These are phyloP conservation scores for Russula vinacea DNA, from an alignment of 768 basidiomycete species.

Conservation along the genomic window DNA sequence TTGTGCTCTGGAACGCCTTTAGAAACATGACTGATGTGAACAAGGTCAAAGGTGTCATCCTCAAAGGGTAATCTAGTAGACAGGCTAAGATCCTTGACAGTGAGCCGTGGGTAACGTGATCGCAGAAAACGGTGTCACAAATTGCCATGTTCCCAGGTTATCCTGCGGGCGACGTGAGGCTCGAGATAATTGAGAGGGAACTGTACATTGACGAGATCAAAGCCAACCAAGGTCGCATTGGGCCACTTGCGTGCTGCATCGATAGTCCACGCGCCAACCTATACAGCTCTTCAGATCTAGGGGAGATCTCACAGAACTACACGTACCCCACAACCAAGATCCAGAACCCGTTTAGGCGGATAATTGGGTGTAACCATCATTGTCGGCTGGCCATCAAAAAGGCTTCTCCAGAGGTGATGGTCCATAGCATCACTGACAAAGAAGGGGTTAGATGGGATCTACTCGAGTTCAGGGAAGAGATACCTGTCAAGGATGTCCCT, in stretches of 20 bases:
- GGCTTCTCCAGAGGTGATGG: slow-evolving; percentile 25
- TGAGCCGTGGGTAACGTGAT: slow-evolving; percentile 6
- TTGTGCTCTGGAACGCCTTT: slow-evolving; percentile 59
- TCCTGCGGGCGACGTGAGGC: slow-evolving; percentile 49
- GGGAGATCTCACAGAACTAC: background rate
- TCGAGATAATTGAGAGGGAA: slow-evolving; percentile 54
- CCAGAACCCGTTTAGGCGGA: slow-evolving; percentile 26
- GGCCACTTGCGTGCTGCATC: slow-evolving; percentile 31
- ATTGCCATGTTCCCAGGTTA: slow-evolving; percentile 74
- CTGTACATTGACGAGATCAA: slow-evolving; percentile 76
- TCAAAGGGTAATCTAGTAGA: slow-evolving; percentile 77
- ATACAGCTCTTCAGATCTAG: background rate
- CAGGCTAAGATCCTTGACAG: slow-evolving; percentile 43
- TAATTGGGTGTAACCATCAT: slow-evolving; percentile 23
- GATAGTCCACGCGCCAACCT: slow-evolving; percentile 30
- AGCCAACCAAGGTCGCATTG: slow-evolving; percentile 48
- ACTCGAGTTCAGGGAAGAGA: slow-evolving; percentile 32
- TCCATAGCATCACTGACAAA: slow-evolving; percentile 31
- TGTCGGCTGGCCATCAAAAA: slow-evolving; percentile 26
- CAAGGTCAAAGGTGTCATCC: slow-evolving; percentile 78
- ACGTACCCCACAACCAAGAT: slow-evolving; percentile 30
- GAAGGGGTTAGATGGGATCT: background rate
- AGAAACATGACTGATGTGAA: slow-evolving; percentile 66
- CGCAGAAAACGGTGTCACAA: slow-evolving; percentile 48
- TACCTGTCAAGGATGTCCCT: slow-evolving; percentile 65